phyloP scores from a whole-genome alignment of 1,284 basidiomycete genomes.

The Cystobasidium sp. region DNA sequence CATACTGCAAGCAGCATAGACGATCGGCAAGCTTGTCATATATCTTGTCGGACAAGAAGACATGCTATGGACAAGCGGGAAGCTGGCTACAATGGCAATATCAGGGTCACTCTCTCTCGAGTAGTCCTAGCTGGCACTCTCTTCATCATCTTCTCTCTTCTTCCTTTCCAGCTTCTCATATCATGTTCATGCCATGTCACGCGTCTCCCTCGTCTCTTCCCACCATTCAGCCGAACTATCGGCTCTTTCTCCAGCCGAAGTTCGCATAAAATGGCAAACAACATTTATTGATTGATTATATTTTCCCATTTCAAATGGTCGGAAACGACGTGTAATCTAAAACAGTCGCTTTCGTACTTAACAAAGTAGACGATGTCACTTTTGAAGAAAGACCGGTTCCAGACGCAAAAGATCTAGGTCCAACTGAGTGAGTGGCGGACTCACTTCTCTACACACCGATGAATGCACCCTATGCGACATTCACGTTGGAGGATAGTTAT shows the following conservation, averaged over 20 bases:
- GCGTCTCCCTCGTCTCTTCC: neutral
- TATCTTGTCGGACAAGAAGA: too few relatives aligned
- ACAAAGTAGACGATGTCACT: constrained; percentile 70
- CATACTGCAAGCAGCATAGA: constrained; percentile 65
- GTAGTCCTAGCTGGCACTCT: too few relatives aligned
- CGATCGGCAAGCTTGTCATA: too few relatives aligned
- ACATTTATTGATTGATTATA: too few relatives aligned
- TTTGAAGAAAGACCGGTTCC: constrained; percentile 81
- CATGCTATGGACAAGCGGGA: too few relatives aligned
- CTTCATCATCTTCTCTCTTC: too few relatives aligned
- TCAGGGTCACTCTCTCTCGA: too few relatives aligned
- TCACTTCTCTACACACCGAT: too few relatives aligned
- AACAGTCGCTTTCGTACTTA: constrained; percentile 71
- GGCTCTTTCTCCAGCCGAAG: neutral
- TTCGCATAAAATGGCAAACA: too few relatives aligned
- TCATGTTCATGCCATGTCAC: neutral
- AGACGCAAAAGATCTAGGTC: constrained; percentile 55
- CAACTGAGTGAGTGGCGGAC: constrained; percentile 47
- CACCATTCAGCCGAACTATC: neutral
- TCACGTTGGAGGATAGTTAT: neutral
- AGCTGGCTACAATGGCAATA: too few relatives aligned
- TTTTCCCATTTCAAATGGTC: too few relatives aligned
- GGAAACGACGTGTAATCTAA: too few relatives aligned
- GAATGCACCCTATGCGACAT: neutral
- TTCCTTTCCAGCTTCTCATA: neutral